These are phyloP conservation scores for Nakaseomyces uthaithaninus DNA, from an alignment of 1,139 yeast genomes.

Conservation along the genomic window DNA sequence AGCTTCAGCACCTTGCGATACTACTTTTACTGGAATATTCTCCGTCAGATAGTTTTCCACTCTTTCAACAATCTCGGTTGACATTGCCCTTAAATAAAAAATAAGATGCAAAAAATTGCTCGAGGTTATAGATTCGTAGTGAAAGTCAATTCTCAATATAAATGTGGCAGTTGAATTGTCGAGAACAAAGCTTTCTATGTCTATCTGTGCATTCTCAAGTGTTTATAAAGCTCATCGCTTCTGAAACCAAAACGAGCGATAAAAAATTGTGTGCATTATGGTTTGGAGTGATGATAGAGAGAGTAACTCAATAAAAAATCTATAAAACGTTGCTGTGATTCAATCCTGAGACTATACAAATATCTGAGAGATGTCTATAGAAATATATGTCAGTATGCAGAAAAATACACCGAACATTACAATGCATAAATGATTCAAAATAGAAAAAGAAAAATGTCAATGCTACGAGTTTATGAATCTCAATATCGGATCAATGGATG, in stretches of 20 bases:
- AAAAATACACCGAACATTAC: no score
- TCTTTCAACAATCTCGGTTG: slow-evolving; percentile 31
- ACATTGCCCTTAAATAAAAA: slow-evolving; percentile 31
- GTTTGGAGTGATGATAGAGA: background rate
- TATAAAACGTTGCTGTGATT: no score
- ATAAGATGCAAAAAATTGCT: no score
- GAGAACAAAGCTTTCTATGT: no score
- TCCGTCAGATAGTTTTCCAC: slow-evolving; percentile 40
- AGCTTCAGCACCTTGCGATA: slow-evolving; percentile 97
- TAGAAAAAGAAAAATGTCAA: no score
- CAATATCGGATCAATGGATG: slow-evolving; percentile 7
- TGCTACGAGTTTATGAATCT: slow-evolving; percentile 7
- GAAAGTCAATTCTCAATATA: no score
- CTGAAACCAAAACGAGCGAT: background rate
- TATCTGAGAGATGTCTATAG: no score
- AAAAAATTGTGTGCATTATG: background rate
- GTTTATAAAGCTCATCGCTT: background rate
- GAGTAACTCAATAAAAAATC: background rate
- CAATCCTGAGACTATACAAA: no score
- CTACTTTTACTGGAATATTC: slow-evolving; percentile 42
- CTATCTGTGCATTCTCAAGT: background rate
- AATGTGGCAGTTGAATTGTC: no score
- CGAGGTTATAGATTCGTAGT: no score
- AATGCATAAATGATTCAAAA: no score
- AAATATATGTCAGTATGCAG: no score